A percentile compares a stretch with the other conserved stretches of the same genome.
Conservation (phyloP, 2,329 filamentous ascomycete genomes). For the Lecanosticta acicola region DNA sequence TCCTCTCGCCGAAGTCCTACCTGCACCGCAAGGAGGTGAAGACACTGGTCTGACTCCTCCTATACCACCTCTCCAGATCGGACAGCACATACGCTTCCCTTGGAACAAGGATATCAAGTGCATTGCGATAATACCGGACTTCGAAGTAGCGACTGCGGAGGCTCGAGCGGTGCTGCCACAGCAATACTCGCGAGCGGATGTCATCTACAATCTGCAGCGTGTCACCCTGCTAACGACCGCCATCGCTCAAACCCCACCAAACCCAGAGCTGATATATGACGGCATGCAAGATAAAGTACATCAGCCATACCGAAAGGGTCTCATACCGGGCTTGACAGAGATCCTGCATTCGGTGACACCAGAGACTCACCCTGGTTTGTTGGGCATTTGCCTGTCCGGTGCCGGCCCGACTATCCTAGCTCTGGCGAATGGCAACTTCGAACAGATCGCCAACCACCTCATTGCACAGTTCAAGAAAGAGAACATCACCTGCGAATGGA, state of each 20-base stretch:
- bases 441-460: slow-evolving; percentile 67
- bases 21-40: slow-evolving; percentile 79
- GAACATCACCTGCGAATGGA: slow-evolving; percentile 76
- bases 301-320: slow-evolving; percentile 85
- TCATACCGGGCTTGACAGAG: slow-evolving; percentile 87
- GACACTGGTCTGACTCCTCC: slow-evolving; percentile 85
- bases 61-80: slow-evolving; percentile 84
- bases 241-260: slow-evolving; percentile 80
- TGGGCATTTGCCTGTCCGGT: slow-evolving; percentile 91
- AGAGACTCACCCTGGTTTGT: slow-evolving; percentile 74
- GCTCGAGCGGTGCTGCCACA: slow-evolving; percentile 79
- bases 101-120: slow-evolving; percentile 96
- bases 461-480: slow-evolving; percentile 66
- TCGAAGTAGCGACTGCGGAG: slow-evolving; percentile 90
- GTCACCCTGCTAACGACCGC: slow-evolving; percentile 87
- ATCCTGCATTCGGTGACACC: slow-evolving; percentile 90
- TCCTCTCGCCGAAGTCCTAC: slow-evolving; percentile 86
- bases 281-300: slow-evolving; percentile 99
- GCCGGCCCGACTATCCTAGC: slow-evolving; percentile 93
- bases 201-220: slow-evolving; percentile 93
- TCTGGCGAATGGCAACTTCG: slow-evolving; percentile 83
- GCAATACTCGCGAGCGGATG: slow-evolving; percentile 72
- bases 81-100: slow-evolving; percentile 90
- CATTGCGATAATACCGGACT: slow-evolving; percentile 91
- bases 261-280: slow-evolving; percentile 89